These are phyloP conservation scores for Hibiscus trionum DNA, from an alignment of 345 rosid species.

Conservation along the genomic window DNA sequence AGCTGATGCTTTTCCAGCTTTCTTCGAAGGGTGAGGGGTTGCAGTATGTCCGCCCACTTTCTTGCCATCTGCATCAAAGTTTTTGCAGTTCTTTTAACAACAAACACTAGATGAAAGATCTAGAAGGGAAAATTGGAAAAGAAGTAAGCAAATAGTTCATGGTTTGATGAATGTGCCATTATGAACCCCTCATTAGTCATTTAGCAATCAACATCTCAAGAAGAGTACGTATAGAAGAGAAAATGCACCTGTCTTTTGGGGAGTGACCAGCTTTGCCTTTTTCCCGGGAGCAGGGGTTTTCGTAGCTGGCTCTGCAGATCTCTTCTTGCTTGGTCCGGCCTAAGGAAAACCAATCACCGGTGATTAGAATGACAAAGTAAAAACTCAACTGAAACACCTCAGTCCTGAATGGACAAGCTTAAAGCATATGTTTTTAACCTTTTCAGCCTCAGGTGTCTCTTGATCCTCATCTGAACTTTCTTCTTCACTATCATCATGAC, in stretches of 20 bases:
- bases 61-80: slow-evolving; percentile 39
- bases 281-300: slow-evolving; percentile 45
- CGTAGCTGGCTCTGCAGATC: slow-evolving; percentile 37
- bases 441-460: slow-evolving; percentile 39
- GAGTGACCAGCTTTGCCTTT: slow-evolving; percentile 65
- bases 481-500: slow-evolving; percentile 25
- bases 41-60: slow-evolving; percentile 46
- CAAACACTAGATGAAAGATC: neutral
- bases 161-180: neutral
- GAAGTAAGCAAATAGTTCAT: neutral
- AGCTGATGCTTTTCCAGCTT: slow-evolving; percentile 34
- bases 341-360: neutral
- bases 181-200: neutral
- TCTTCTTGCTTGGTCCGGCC: slow-evolving; percentile 53
- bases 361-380: neutral
- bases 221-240: neutral
- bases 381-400: neutral
- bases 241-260: slow-evolving; percentile 57
- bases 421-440: slow-evolving; percentile 25
- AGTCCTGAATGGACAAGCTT: neutral
- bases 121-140: neutral
- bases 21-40: slow-evolving; percentile 78
- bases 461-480: slow-evolving; percentile 27
- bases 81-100: neutral
- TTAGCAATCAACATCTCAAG: neutral